Percentiles rank a stretch among this genome's conserved stretches.
These are phyloP conservation scores for Nakazawaea pomicola DNA, from an alignment of 805 yeast genomes.

Conservation along the genomic window DNA sequence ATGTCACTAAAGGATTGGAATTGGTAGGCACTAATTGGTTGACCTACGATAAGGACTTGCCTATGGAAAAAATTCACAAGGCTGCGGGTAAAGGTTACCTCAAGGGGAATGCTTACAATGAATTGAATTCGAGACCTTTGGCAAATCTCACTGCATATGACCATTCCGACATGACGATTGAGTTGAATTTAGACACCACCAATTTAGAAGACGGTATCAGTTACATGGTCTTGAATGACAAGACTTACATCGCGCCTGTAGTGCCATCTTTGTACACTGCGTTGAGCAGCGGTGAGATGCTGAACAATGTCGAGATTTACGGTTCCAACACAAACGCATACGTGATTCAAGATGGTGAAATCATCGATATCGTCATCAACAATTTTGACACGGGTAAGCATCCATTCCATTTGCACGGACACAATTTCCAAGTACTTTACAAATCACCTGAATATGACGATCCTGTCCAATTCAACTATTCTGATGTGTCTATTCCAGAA, in stretches of 20 bases:
- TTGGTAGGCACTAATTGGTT: constrained; percentile 52
- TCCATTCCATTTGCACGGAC: constrained; percentile 79
- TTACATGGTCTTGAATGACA: constrained; percentile 71
- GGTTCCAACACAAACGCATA: constrained; percentile 66
- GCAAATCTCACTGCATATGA: constrained; percentile 37
- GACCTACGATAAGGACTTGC: constrained; percentile 35
- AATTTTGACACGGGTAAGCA: constrained; percentile 78
- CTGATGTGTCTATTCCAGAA: constrained; percentile 40
- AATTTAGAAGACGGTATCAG: constrained; percentile 70
- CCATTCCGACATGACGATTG: constrained; percentile 59
- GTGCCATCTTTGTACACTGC: constrained; percentile 68
- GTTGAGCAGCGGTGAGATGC: constrained; percentile 52
- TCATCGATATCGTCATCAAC: constrained; percentile 72
- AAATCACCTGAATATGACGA: constrained; percentile 50
- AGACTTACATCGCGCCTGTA: constrained; percentile 60
- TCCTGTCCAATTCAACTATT: constrained; percentile 49
- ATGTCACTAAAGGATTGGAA: constrained; percentile 53
- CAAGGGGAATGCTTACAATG: constrained; percentile 37
- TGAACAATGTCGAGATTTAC: constrained; percentile 57
- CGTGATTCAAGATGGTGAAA: constrained; percentile 54
- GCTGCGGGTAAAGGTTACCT: constrained; percentile 68
- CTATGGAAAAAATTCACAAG: constrained; percentile 47
- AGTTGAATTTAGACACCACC: constrained; percentile 57
- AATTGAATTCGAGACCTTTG: constrained; percentile 39
- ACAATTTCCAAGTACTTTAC: constrained; percentile 56